Conservation (phyloP, 129 eudicot genomes). For the Gnaphalium uliginosum region DNA sequence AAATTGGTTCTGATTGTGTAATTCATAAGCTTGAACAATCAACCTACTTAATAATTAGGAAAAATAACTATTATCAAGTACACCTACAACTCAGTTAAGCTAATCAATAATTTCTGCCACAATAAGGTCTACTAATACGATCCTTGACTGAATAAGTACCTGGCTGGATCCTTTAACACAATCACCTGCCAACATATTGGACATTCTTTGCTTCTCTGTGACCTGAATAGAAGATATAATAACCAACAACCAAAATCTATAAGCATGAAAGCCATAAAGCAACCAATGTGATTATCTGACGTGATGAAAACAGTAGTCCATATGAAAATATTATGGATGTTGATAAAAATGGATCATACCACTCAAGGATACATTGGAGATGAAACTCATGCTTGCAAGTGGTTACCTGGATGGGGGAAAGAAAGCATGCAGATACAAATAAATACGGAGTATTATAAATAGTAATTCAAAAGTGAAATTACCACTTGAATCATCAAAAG, state of each 20-base stretch:
- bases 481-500: slow-evolving; percentile 11
- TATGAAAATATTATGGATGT: not conserved
- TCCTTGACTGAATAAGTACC: slow-evolving; percentile 37
- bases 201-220: slow-evolving; percentile 80
- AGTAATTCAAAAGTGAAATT: not conserved
- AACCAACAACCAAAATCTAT: slow-evolving; percentile 4
- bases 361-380: slow-evolving; percentile 86
- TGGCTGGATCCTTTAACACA: slow-evolving; percentile 61
- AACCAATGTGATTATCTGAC: slow-evolving; percentile 12
- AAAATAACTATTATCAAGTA: slow-evolving; percentile 5
- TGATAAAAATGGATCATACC: slow-evolving; percentile 44
- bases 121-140: not conserved
- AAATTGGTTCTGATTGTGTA: not conserved
- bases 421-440: slow-evolving; percentile 6
- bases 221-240: slow-evolving; percentile 40
- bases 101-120: not conserved
- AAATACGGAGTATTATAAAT: not conserved
- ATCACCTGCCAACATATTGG: slow-evolving; percentile 80
- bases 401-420: slow-evolving; percentile 47
- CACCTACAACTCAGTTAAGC: slow-evolving; percentile 7
- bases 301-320: not conserved
- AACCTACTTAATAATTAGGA: not conserved
- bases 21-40: not conserved
- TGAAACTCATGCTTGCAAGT: slow-evolving; percentile 85
- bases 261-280: slow-evolving; percentile 8